Conservation (phyloP, 2,329 filamentous ascomycete species). For the Ceratocystis cacaofunesta region DNA sequence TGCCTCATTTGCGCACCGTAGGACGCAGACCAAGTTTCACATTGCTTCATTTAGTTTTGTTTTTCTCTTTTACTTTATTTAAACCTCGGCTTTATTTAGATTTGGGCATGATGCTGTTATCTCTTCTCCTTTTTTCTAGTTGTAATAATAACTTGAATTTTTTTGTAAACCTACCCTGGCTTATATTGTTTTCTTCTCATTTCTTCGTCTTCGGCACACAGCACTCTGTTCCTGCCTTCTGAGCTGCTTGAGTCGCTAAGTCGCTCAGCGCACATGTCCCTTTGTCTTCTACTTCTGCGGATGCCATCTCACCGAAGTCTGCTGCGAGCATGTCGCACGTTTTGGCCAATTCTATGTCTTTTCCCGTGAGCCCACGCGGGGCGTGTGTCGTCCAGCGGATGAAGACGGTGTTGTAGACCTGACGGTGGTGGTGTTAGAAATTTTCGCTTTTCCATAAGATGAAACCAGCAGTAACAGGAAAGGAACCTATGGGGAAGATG, state of each 20-base stretch:
- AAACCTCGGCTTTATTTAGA: slow-evolving; percentile 7
- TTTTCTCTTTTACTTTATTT: slow-evolving; percentile 8
- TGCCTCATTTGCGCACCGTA: background rate
- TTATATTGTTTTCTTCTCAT: background rate
- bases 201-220: slow-evolving; percentile 33
- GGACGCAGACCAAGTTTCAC: background rate
- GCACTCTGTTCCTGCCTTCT: slow-evolving; percentile 35
- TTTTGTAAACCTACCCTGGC: background rate
- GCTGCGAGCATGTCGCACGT: slow-evolving; percentile 46
- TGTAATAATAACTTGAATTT: slow-evolving; percentile 11
- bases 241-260: slow-evolving; percentile 33
- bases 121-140: slow-evolving; percentile 19
- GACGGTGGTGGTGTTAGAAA: background rate
- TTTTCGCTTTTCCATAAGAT: too few relatives aligned
- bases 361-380: slow-evolving; percentile 47
- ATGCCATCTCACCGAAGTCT: slow-evolving; percentile 36
- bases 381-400: slow-evolving; percentile 62
- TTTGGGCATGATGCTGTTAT: slow-evolving; percentile 8
- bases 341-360: slow-evolving; percentile 46
- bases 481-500: background rate
- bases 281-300: slow-evolving; percentile 22
- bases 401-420: slow-evolving; percentile 56
- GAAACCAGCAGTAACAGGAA: background rate
- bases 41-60: slow-evolving; percentile 3
- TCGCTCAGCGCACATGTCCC: slow-evolving; percentile 25